Conservation (phyloP, 2,329 filamentous ascomycete genomes). For the Beauveria sp. region DNA sequence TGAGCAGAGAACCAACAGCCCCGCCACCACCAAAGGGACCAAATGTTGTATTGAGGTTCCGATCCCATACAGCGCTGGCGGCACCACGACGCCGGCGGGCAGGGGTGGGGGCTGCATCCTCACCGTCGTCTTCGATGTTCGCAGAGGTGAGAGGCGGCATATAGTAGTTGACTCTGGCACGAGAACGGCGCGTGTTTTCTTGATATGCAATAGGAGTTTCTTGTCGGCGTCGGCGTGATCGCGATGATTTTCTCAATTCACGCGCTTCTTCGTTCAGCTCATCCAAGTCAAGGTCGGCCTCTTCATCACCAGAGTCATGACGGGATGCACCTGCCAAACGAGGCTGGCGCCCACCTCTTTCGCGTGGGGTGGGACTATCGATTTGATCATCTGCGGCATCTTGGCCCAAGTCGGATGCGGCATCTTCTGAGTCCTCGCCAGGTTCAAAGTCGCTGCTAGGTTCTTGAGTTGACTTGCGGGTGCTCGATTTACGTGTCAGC, state of each 20-base stretch:
- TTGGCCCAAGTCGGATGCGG: slow-evolving; percentile 34
- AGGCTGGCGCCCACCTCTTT: slow-evolving; percentile 33
- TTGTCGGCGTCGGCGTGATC: slow-evolving; percentile 43
- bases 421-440: slow-evolving; percentile 50
- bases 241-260: slow-evolving; percentile 50
- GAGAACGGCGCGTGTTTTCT: slow-evolving; percentile 43
- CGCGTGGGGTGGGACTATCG: slow-evolving; percentile 43
- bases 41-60: slow-evolving; percentile 78
- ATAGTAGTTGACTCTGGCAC: slow-evolving; percentile 70
- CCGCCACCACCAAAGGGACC: slow-evolving; percentile 88
- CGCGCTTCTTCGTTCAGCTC: slow-evolving; percentile 60
- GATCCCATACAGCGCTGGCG: slow-evolving; percentile 59
- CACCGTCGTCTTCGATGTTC: slow-evolving; percentile 65
- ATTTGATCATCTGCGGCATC: slow-evolving; percentile 35
- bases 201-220: slow-evolving; percentile 52
- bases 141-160: slow-evolving; percentile 60
- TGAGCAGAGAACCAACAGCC: slow-evolving; percentile 63
- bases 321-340: slow-evolving; percentile 40
- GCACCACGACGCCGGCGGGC: slow-evolving; percentile 59
- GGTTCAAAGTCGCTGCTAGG: slow-evolving; percentile 56
- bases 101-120: slow-evolving; percentile 59
- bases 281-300: slow-evolving; percentile 51
- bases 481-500: slow-evolving; percentile 37
- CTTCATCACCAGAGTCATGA: slow-evolving; percentile 49
- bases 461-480: slow-evolving; percentile 41